Evolutionary conservation across 495 filamentous ascomycete species (phyloP).

Genomic region (Hamigera avellanea): DNA sequence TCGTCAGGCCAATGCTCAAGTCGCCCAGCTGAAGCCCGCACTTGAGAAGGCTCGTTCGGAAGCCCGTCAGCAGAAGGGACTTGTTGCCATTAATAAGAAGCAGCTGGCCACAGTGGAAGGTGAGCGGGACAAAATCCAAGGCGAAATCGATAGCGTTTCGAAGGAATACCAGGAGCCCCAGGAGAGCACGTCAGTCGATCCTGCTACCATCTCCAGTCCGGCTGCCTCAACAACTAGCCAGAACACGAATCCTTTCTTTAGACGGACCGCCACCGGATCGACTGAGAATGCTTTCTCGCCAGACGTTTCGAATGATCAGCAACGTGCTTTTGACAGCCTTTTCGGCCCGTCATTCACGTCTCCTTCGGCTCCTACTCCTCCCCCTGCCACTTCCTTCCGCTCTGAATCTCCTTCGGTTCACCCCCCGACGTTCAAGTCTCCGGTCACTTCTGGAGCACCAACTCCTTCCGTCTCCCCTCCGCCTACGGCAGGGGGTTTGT

Average conservation of each 20-base stretch:
- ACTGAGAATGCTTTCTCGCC: conserved; percentile 45
- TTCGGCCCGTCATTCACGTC: conserved; percentile 67
- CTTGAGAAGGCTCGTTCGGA: conserved; percentile 84
- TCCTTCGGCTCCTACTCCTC: conserved; percentile 28
- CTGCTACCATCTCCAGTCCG: conserved; percentile 49
- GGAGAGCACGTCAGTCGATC: conserved; percentile 22
- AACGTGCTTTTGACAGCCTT: conserved; percentile 76
- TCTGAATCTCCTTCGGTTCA: conserved; percentile 36
- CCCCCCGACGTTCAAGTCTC: conserved; percentile 21
- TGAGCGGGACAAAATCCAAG: conserved; percentile 74
- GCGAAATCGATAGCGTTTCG: conserved; percentile 58
- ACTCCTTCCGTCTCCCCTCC: conserved; percentile 55
- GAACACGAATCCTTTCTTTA: conserved; percentile 83
- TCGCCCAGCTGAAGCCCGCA: conserved; percentile 70
- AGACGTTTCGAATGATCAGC: conserved; percentile 32
- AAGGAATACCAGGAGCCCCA: conserved; percentile 37
- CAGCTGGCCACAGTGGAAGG: conserved; percentile 80
- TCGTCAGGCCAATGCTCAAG: conserved; percentile 65
- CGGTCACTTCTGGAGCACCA: conserved; percentile 30
- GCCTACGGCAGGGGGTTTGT: conserved; percentile 22
- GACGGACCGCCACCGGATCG: conserved; percentile 53
- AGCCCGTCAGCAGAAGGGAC: conserved; percentile 85
- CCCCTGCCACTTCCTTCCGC: conserved; percentile 57
- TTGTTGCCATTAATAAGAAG: conserved; percentile 97
- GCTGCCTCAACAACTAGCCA: conserved; percentile 63